These are phyloP conservation scores for Vigna mungo DNA, from an alignment of 306 rosid genomes.

Conservation along the genomic window DNA sequence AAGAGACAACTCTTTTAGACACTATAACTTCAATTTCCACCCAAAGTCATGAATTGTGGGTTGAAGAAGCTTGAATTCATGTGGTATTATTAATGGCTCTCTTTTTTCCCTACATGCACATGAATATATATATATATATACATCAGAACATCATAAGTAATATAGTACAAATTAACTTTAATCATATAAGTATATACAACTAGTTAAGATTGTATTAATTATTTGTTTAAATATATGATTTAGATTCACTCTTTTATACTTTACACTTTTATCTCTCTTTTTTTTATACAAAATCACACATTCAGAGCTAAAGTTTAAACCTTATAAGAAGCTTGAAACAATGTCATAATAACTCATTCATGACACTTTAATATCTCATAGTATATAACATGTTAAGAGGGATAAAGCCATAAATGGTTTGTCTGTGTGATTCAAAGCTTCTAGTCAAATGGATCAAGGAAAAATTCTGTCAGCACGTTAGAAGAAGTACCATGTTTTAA, in stretches of 20 bases:
- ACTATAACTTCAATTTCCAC: neutral
- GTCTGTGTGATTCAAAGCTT: slow-evolving; percentile 15
- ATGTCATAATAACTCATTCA: too few relatives aligned
- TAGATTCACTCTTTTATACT: neutral
- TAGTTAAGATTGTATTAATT: neutral
- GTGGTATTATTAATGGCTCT: slow-evolving; percentile 5
- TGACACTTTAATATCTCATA: neutral
- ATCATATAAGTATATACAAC: neutral
- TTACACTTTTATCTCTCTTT: neutral
- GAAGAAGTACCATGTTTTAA: neutral
- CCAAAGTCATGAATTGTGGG: neutral
- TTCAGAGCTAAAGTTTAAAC: too few relatives aligned
- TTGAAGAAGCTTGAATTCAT: slow-evolving; percentile 14
- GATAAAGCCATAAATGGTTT: slow-evolving; percentile 5
- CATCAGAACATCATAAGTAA: neutral
- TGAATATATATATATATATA: neutral
- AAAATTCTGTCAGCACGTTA: neutral
- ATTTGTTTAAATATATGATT: neutral
- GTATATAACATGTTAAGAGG: neutral
- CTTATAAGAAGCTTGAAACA: too few relatives aligned
- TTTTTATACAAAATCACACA: neutral
- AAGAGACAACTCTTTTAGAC: neutral
- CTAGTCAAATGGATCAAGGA: neutral
- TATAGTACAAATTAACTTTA: neutral
- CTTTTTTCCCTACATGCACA: neutral